Evolutionary conservation across 805 yeast genomes (phyloP).

Genomic region (Naumovozyma dairenensis): DNA sequence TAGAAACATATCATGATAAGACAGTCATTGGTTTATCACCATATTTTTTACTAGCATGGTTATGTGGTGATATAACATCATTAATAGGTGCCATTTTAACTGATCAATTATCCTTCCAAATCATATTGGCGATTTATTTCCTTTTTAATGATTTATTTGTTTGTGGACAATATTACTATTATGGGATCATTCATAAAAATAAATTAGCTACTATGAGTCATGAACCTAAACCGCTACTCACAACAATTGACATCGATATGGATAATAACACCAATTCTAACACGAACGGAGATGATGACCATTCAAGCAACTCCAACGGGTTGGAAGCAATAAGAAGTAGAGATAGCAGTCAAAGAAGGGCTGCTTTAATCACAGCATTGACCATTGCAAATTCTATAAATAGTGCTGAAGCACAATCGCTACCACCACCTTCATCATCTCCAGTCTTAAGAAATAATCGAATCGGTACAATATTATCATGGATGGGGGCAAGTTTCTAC

Average conservation of each 20-base stretch:
- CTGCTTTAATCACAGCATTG: conserved; percentile 16
- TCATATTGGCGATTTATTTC: conserved; percentile 61
- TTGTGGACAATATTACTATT: conserved; percentile 63
- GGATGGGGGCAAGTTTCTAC: conserved; percentile 71
- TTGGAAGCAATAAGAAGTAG: conserved; percentile 2
- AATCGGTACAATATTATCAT: conserved; percentile 49
- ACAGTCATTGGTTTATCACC: conserved; percentile 56
- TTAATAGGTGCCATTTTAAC: conserved; percentile 68
- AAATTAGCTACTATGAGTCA: conserved; percentile 27
- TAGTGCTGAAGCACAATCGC: conserved; percentile 3
- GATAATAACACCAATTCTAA: background rate
- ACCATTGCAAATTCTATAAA: conserved; percentile 19
- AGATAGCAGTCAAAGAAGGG: conserved; percentile 3
- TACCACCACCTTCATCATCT: background rate
- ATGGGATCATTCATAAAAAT: conserved; percentile 32
- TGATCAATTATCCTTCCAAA: conserved; percentile 72
- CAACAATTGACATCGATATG: background rate
- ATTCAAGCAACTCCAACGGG: background rate
- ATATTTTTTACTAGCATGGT: conserved; percentile 38
- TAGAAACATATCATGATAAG: conserved; percentile 45
- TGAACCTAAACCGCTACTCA: conserved; percentile 21
- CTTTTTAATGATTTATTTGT: conserved; percentile 60
- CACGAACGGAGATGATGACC: background rate
- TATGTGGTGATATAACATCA: conserved; percentile 39
- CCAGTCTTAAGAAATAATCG: conserved; percentile 1